A percentile compares a stretch with the other conserved stretches of the same genome.
phyloP scores from a whole-genome alignment of 805 yeast species.

The Groenewaldozyma tartarivorans region DNA sequence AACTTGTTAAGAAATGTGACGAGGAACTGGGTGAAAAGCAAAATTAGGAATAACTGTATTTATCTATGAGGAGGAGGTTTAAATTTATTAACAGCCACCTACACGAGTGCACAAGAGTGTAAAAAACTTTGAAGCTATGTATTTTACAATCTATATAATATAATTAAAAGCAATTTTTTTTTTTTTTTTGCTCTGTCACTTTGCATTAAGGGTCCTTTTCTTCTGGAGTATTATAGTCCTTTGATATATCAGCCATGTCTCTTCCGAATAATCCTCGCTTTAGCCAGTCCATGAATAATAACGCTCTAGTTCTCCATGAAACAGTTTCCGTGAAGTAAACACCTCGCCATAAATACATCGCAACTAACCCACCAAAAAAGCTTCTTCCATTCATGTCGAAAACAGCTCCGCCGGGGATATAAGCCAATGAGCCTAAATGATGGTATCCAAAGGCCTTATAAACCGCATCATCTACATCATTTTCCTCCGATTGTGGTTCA shows the following conservation, averaged over 20 bases:
- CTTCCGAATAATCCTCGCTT: slow-evolving; percentile 39
- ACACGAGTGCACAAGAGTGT: no score
- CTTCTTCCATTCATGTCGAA: slow-evolving; percentile 54
- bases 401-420: slow-evolving; percentile 62
- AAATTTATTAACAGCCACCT: no score
- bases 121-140: no score
- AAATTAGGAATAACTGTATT: not conserved
- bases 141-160: not conserved
- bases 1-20: not conserved
- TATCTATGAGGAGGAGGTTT: no score
- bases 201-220: no score
- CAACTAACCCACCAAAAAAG: slow-evolving; percentile 54
- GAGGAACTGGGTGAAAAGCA: not conserved
- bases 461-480: slow-evolving; percentile 47
- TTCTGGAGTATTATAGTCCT: not conserved
- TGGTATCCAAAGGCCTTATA: slow-evolving; percentile 51
- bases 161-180: not conserved
- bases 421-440: slow-evolving; percentile 60
- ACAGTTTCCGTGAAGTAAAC: slow-evolving; percentile 63
- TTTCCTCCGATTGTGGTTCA: slow-evolving; percentile 38
- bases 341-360: slow-evolving; percentile 68
- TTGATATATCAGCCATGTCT: slow-evolving; percentile 20
- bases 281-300: slow-evolving; percentile 59
- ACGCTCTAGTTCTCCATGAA: slow-evolving; percentile 51
- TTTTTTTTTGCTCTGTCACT: not conserved